Base-by-base conservation (phyloP, 164 flowering plant species). In the Tinospora cordifolia region DNA sequence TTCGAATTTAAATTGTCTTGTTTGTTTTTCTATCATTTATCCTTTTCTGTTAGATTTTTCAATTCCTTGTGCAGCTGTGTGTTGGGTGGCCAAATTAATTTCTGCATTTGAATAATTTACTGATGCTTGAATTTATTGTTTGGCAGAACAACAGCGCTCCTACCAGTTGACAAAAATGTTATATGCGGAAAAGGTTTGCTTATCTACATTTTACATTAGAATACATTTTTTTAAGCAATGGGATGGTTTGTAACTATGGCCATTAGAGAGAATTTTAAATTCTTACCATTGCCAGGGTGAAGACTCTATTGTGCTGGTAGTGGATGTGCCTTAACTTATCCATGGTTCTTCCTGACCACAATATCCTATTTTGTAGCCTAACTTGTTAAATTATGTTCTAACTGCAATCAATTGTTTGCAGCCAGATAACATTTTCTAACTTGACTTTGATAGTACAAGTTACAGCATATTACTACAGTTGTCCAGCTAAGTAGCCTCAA, bases 171-270 rank as follows among this genome's bases (percentile, higher is more conserved):
- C 81, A 51, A 79, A 75, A 40, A 64, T 54, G 64, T 59, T 82
- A 62, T 66, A 86, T 51, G 86, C 81, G 60, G 88, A 87, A 69
- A 75, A 80, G 93, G 97, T 89, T 74, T 78, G 70, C 64, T 2
- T 62, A 62, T 14, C 40, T 24, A 22, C 21, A 8, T 57, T 9
- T 10, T 65, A 57, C 14, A 9, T 47, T 30, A 17, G 19, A n/a
- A n/a, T 22, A 17, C 19, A 7, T 51, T n/a, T 51, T 51, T 51
- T 17, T 51, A 51, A 6, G 59, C 19, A n/a, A 51, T 51, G n/a
- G 46, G 13, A 19, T 4, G 24, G 59, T 19, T 30, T 30, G 36
- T 2, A 30, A 30, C 36, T 30, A 30, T 30, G 36, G 36, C 2
- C 36, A 1, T 30, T 30, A 30, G 36, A 30, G 36, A 30, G 36